Evolutionary conservation across 2,329 filamentous ascomycete genomes (phyloP), one percentile per base, ranked within the genome.

Genomic region (Berkeleyomyces rouxiae): DNA sequence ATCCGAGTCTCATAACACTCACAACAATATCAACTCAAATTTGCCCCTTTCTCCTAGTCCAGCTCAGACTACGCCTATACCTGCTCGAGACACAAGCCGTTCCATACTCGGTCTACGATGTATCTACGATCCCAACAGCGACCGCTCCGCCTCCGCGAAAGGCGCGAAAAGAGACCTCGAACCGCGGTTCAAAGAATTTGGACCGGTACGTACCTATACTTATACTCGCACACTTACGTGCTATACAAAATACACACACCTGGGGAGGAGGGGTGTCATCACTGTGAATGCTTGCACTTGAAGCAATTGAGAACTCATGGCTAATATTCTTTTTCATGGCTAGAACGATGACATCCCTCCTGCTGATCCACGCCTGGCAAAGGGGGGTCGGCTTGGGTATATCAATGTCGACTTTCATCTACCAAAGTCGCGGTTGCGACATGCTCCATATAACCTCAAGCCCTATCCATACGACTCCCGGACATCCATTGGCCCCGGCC

Each of bases 401-500:
- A 85, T 86, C 74, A 85, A 85, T 67, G 82, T 82, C 72, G 83
- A 86, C 70, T 85, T 80, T 73, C 85, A 82, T 75, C 82, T 81
- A 64, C 82, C 79, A 70, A 92, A 86, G 76, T 85, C 83, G 67
- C 88, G 82, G 68, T 76, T 85, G 70, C 86, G 82, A 70, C 82
- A 80, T 68, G 81, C 86, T 37, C 87, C 87, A 0, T 95, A 96
- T 74, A 85, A 86, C 65, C 76, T 96, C 60, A 88, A 84, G 71
- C 86, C 87, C 31, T 96, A 95, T 73, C 74, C 82, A 36, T 93
- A 90, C 73, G 91, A 97, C 71, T 76, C 84, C 4, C 84, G 83
- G 68, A 90, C 89, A 3, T 95, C 92, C 1, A 83, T 95, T 68
- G 92, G 91, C 0, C 89, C 90, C 33, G 90, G 90, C 0, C 92